Evolutionary conservation across 129 eudicot species (phyloP).

Genomic region (Mikania micrantha): DNA sequence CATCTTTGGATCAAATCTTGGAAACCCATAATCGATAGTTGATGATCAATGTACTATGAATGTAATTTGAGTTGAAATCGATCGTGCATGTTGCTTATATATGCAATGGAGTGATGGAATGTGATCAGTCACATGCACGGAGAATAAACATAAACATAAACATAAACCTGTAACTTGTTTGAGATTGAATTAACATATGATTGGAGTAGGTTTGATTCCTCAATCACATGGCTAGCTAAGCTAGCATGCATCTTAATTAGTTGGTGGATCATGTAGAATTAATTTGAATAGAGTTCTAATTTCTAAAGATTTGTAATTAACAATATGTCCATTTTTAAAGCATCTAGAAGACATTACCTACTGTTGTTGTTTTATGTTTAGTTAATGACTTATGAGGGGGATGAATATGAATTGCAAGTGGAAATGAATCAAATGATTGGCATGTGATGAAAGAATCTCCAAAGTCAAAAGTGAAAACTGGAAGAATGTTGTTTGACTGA

Average conservation of each 20-base stretch:
- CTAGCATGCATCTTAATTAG: constrained; percentile 24
- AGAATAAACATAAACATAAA: no score
- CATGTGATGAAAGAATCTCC: constrained; percentile 28
- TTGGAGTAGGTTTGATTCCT: constrained; percentile 48
- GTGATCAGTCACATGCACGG: constrained; percentile 20
- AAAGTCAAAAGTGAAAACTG: constrained; percentile 15
- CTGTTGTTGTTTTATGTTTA: constrained; percentile 30
- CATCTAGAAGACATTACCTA: constrained; percentile 7
- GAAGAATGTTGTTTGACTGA: no score
- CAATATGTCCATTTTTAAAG: constrained; percentile 13
- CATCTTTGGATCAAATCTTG: constrained; percentile 28
- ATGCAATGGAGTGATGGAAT: constrained; percentile 15
- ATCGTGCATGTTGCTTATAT: constrained; percentile 1
- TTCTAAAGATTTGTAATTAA: constrained; percentile 7
- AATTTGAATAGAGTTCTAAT: background rate
- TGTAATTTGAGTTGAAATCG: constrained; percentile 3
- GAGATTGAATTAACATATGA: constrained; percentile 25
- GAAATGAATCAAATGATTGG: constrained; percentile 43
- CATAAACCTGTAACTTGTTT: background rate
- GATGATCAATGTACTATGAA: background rate
- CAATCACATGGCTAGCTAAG: constrained; percentile 58
- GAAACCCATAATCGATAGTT: constrained; percentile 35
- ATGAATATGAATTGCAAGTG: constrained; percentile 43
- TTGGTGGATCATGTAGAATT: constrained; percentile 18
- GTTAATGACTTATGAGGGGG: constrained; percentile 23